Base-by-base conservation (phyloP, 2,329 filamentous ascomycete species). In the Plenodomus biglobosus region DNA sequence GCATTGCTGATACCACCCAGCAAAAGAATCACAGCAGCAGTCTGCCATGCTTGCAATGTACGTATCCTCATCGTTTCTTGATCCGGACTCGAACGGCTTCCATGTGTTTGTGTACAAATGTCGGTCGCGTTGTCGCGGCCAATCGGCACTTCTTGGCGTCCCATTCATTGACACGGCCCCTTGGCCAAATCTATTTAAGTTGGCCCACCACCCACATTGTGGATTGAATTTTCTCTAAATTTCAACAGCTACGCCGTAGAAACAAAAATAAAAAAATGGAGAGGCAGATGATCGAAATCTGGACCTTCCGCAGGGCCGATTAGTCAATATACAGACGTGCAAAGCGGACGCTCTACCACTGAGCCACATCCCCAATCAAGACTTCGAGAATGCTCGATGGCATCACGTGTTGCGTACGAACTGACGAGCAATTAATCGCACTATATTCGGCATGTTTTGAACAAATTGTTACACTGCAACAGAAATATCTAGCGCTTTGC, bases 1-100 rank as follows among this genome's bases (percentile, higher is more conserved):
- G 91, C 94, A 44, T 78, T 73, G 15, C 77, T 73, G 18, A 64
- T 62, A 35, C 69, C 69, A 46, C 38, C 38, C 52, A 66, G 42
- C 66, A 68, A 44, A 64, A 59, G 58, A 40, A 67, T 18, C 5
- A 65, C 27, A 30, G 58, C 58, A 48, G 56, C 15, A n/a, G 46
- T 44, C 22, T 61, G 59, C 67, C 66, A 69, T 64, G 35, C 42
- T 41, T 50, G 48, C 22, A 43, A 41, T 43, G 46, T 52, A 47
- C 50, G 54, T 51, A 64, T 37, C 52, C 58, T 68, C 69, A 70
- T 70, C n/a, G 44, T 55, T 38, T 20, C 13, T 38, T 49, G n/a
- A n/a, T 13, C 40, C 37, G 38, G 35, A 39, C 36, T 8, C 36
- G 35, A 8, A 3, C 34, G 19, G 44, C 42, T 50, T 52, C 54